These are phyloP conservation scores for Adansonia rubrostipa DNA, from an alignment of 441 rosid species.

Conservation along the genomic window DNA sequence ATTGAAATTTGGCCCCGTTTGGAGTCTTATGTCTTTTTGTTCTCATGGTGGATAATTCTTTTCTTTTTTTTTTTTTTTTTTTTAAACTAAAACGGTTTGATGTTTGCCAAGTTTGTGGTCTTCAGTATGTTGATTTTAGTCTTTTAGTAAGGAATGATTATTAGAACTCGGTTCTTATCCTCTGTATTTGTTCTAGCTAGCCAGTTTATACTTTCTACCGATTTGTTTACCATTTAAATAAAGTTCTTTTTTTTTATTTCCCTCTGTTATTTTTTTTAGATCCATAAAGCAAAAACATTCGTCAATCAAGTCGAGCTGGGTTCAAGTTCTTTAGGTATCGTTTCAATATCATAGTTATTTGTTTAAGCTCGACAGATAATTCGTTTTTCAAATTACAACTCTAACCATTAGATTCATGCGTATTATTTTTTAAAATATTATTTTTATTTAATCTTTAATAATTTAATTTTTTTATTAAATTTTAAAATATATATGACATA, in stretches of 20 bases:
- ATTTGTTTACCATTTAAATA: not conserved
- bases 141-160: not conserved
- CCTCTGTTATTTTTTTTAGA: too few species aligned
- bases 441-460: too few species aligned
- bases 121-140: not conserved
- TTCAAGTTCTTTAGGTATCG: too few species aligned
- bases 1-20: not conserved
- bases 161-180: not conserved
- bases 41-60: not conserved
- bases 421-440: too few species aligned
- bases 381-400: too few species aligned
- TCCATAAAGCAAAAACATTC: too few species aligned
- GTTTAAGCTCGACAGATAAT: too few species aligned
- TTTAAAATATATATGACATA: too few species aligned
- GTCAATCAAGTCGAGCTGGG: too few species aligned
- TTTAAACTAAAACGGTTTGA: not conserved
- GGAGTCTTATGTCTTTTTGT: not conserved
- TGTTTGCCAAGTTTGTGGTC: not conserved
- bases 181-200: not conserved
- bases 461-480: too few species aligned
- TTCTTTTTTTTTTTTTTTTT: not conserved
- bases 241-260: not conserved
- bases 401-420: too few species aligned
- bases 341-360: too few species aligned
- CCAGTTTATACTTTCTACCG: not conserved